A percentile compares a stretch with the other conserved stretches of the same genome.
These are phyloP conservation scores for Coemansia sp. DNA, from an alignment of 192 early-diverging fungal genomes.

Conservation along the genomic window DNA sequence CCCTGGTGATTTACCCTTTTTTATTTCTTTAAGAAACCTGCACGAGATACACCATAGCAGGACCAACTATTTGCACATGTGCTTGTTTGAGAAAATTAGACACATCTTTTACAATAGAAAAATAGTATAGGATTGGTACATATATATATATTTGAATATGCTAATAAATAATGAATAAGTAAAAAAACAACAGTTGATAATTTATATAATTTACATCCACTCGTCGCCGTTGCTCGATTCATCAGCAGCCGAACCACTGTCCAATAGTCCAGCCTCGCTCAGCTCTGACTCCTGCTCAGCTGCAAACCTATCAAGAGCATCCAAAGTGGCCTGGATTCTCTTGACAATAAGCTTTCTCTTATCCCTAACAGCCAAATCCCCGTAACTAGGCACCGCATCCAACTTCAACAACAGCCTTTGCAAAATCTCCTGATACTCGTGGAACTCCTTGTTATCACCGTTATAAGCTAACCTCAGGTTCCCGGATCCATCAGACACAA, in stretches of 20 bases:
- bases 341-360: constrained; percentile 25
- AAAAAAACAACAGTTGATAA: too few species aligned
- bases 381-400: constrained; percentile 26
- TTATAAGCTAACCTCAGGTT: constrained; percentile 34
- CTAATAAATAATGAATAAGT: too few species aligned
- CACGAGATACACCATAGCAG: too few species aligned
- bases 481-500: constrained; percentile 41
- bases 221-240: constrained; percentile 28
- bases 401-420: constrained; percentile 20
- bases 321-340: constrained; percentile 38
- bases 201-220: too few species aligned
- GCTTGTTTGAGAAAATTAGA: too few species aligned
- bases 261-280: constrained; percentile 7
- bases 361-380: constrained; percentile 14
- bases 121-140: too few species aligned
- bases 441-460: constrained; percentile 24
- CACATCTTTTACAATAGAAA: too few species aligned
- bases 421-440: constrained; percentile 37
- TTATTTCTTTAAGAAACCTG: too few species aligned
- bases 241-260: constrained; percentile 14
- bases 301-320: constrained; percentile 35
- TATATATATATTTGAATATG: too few species aligned
- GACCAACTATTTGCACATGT: too few species aligned
- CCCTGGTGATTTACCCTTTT: too few species aligned
- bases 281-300: constrained; percentile 35